Percentiles rank a stretch among this genome's conserved stretches.
These are phyloP conservation scores for Pleurozium schreberi DNA, from an alignment of 225 moss, liverwort and hornwort genomes.

Conservation along the genomic window DNA sequence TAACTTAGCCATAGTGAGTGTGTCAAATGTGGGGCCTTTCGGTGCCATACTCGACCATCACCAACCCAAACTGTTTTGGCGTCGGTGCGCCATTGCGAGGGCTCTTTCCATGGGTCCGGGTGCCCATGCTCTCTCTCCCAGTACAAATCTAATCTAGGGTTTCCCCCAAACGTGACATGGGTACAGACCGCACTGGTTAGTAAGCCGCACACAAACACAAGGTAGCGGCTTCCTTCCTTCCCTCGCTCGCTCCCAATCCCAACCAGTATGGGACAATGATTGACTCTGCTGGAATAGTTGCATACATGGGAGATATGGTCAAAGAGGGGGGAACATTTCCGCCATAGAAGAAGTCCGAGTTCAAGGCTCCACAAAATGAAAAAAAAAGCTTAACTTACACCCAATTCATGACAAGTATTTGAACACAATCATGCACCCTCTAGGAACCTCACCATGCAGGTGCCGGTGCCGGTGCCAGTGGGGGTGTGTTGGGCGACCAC, in stretches of 20 bases:
- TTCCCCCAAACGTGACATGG: no score
- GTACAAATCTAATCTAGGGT: neutral
- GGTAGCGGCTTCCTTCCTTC: neutral
- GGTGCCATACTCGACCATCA: neutral
- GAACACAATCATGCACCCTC: conserved; percentile 14
- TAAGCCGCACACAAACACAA: neutral
- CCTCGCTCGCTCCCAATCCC: neutral
- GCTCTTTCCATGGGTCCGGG: neutral
- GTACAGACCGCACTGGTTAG: neutral
- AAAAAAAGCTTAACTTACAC: neutral
- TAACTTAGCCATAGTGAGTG: no score
- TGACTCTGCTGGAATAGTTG: neutral
- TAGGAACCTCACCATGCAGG: neutral
- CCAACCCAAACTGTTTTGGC: neutral
- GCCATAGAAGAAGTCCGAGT: neutral
- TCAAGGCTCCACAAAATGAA: neutral
- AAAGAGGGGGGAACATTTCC: neutral
- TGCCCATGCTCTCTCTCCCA: neutral
- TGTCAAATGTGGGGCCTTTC: neutral
- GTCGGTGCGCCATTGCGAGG: neutral
- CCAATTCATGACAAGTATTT: neutral
- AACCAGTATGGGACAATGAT: neutral
- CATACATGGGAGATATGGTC: neutral
- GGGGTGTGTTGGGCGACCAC: no score
- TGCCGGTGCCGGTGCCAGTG: no score